These are phyloP conservation scores for Diaporthe vexans DNA, from an alignment of 2,329 filamentous ascomycete species.

Conservation along the genomic window DNA sequence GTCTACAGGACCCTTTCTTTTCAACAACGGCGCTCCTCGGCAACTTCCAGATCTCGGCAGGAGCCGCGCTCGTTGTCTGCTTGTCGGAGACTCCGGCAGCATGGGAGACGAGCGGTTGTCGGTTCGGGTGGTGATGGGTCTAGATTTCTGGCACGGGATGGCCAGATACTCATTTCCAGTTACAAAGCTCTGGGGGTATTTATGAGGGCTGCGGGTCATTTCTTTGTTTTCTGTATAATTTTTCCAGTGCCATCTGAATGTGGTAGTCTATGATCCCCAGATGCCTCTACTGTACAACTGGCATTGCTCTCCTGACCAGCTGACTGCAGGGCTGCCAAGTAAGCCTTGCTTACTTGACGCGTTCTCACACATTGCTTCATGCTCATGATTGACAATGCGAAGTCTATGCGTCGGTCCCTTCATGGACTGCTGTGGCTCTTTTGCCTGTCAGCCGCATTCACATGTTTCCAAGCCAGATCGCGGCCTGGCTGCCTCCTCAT, in stretches of 20 bases:
- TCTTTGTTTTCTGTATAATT: constrained; percentile 5
- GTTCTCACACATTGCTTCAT: not conserved
- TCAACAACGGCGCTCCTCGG: not conserved
- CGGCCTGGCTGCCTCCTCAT: constrained; percentile 45
- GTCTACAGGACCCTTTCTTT: not conserved
- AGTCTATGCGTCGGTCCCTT: not conserved
- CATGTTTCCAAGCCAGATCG: not conserved
- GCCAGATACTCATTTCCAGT: no score
- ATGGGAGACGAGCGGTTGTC: not conserved
- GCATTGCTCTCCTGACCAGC: not conserved
- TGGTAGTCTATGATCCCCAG: constrained; percentile 6
- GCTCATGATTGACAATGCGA: not conserved
- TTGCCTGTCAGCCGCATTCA: not conserved
- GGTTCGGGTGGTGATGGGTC: not conserved
- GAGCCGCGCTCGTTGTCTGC: not conserved
- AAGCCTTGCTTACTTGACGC: constrained; percentile 9
- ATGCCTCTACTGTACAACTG: constrained; percentile 4
- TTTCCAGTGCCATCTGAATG: constrained; percentile 8
- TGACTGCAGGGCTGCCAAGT: not conserved
- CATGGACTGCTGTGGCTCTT: not conserved
- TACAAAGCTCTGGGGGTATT: not conserved
- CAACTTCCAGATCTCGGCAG: constrained; percentile 18
- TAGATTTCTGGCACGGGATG: not conserved
- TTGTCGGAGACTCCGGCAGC: not conserved
- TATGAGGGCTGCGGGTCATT: no score